Evolutionary conservation across 2,329 filamentous ascomycete species (phyloP).

Genomic region (Grosmannia penicillata): DNA sequence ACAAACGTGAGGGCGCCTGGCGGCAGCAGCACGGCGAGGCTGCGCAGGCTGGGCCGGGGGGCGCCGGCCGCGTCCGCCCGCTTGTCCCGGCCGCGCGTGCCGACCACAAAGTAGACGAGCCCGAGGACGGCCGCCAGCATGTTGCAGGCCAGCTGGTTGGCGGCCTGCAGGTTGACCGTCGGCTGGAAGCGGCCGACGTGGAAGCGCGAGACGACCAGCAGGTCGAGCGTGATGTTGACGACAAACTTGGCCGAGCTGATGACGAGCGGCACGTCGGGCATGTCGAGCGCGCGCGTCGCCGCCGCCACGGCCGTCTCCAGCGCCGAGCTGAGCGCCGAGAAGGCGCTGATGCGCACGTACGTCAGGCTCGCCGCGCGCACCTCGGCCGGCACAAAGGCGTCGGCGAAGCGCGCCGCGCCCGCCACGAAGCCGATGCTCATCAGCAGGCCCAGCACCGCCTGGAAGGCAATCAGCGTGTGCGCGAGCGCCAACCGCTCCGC

Average conservation of each 20-base stretch:
- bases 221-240: conserved; percentile 51
- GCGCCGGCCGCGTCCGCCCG: background rate
- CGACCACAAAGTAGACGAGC: conserved; percentile 47
- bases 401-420: conserved; percentile 38
- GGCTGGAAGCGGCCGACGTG: conserved; percentile 39
- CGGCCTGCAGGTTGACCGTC: conserved; percentile 49
- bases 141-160: conserved; percentile 47
- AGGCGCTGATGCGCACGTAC: conserved; percentile 51
- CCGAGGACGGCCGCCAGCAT: conserved; percentile 38
- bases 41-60: conserved; percentile 22
- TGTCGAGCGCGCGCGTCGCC: conserved; percentile 50
- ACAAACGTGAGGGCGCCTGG: conserved; percentile 45
- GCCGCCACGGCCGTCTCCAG: conserved; percentile 47
- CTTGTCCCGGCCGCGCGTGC: too few relatives aligned
- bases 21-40: conserved; percentile 33
- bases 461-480: conserved; percentile 48
- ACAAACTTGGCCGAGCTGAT: conserved; percentile 50
- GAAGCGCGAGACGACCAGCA: conserved; percentile 52
- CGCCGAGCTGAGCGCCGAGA: conserved; percentile 45
- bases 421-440: conserved; percentile 44
- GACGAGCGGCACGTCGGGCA: conserved; percentile 52
- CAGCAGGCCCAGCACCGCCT: conserved; percentile 39
- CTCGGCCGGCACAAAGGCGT: conserved; percentile 46
- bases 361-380: conserved; percentile 40
- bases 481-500: conserved; percentile 40